Percentiles rank a stretch among this genome's conserved stretches.
Conservation (phyloP, 2,329 filamentous ascomycete species). For the Cercospora sp. region DNA sequence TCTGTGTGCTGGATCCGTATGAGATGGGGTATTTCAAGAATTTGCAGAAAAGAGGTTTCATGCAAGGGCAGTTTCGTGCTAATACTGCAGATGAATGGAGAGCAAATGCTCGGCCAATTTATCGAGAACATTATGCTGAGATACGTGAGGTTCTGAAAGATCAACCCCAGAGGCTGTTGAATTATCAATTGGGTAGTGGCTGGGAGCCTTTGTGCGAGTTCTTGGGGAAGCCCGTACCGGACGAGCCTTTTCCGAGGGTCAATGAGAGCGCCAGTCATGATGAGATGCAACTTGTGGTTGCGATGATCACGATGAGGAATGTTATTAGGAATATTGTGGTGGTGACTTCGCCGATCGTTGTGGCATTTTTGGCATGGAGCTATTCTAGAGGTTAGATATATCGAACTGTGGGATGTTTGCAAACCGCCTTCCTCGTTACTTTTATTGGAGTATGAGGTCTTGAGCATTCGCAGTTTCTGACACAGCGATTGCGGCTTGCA, state of each 20-base stretch:
- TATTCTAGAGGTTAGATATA: not conserved
- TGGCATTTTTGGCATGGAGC: not conserved
- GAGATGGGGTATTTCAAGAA: conserved; percentile 7
- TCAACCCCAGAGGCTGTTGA: conserved; percentile 33
- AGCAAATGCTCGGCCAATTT: conserved; percentile 19
- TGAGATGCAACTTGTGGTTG: conserved; percentile 17
- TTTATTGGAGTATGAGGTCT: too few relatives aligned
- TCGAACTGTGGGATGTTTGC: not conserved
- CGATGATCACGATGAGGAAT: conserved; percentile 2
- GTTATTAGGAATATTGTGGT: not conserved
- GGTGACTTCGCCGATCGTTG: not conserved
- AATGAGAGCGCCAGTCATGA: conserved; percentile 22
- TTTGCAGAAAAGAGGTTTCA: conserved; percentile 15
- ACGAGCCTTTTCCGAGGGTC: conserved; percentile 29
- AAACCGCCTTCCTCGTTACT: not conserved
- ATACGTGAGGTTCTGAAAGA: conserved; percentile 20
- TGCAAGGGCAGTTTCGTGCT: conserved; percentile 22
- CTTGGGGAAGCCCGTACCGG: conserved; percentile 30
- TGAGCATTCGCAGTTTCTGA: not conserved
- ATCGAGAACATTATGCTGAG: conserved; percentile 24
- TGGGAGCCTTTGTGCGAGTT: conserved; percentile 39
- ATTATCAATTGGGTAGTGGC: conserved; percentile 30
- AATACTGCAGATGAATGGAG: conserved; percentile 17
- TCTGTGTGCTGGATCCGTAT: conserved; percentile 4
- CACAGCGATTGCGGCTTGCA: not conserved